These are phyloP conservation scores for Ganoderma boninense DNA, from an alignment of 1,284 basidiomycete genomes.

Conservation along the genomic window DNA sequence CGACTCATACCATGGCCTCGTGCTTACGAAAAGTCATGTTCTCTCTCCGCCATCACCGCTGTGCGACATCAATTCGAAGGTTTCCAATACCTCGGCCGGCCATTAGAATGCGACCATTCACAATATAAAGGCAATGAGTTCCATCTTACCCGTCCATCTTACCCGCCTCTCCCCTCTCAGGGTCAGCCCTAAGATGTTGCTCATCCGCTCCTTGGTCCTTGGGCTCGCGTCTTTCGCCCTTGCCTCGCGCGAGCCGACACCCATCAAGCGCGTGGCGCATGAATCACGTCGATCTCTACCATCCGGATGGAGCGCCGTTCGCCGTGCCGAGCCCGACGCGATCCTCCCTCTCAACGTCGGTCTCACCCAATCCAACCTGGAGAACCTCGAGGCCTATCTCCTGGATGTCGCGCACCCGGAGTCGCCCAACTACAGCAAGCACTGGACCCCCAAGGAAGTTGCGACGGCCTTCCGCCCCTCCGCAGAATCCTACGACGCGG, in stretches of 20 bases:
- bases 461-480: slow-evolving; percentile 53
- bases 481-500: slow-evolving; percentile 49
- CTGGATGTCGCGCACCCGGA: slow-evolving; percentile 55
- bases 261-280: slow-evolving; percentile 43
- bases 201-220: slow-evolving; percentile 18
- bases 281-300: slow-evolving; percentile 47
- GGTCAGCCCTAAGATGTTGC: slow-evolving; percentile 21
- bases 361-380: slow-evolving; percentile 53
- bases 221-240: slow-evolving; percentile 18
- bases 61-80: neutral
- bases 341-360: slow-evolving; percentile 53
- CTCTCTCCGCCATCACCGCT: slow-evolving; percentile 1
- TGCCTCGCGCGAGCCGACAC: slow-evolving; percentile 16
- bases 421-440: slow-evolving; percentile 50
- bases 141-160: neutral
- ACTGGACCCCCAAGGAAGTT: slow-evolving; percentile 50
- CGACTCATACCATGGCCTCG: neutral
- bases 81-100: neutral
- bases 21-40: neutral
- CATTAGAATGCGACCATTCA: neutral
- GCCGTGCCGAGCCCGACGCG: slow-evolving; percentile 43
- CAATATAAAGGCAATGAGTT: neutral
- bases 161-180: neutral
- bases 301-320: slow-evolving; percentile 45
- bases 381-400: slow-evolving; percentile 50